Conservation (phyloP, 139 green algal genomes). For the Chlamydomonas schloesseri region DNA sequence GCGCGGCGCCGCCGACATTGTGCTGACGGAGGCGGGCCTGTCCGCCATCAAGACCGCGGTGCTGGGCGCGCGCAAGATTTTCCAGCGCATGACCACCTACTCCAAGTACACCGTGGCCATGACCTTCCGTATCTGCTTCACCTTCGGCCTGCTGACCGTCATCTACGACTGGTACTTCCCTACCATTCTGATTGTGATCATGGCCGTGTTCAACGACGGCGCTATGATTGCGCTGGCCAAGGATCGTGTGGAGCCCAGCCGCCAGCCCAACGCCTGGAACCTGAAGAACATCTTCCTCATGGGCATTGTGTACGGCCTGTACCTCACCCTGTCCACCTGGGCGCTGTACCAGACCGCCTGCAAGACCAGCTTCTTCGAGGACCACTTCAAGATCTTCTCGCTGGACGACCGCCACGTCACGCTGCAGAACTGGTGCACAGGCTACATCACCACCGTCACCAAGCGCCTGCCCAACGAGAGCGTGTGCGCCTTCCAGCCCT, state of each 20-base stretch:
- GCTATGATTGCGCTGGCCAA: slow-evolving; percentile 92
- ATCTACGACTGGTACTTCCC: slow-evolving; percentile 91
- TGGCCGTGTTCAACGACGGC: slow-evolving; percentile 92
- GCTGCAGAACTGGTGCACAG: slow-evolving; percentile 60
- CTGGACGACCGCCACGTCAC: slow-evolving; percentile 60
- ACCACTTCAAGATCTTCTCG: slow-evolving; percentile 64
- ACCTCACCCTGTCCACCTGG: slow-evolving; percentile 84
- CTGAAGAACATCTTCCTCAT: slow-evolving; percentile 83
- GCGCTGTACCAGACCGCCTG: slow-evolving; percentile 63
- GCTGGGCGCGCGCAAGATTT: slow-evolving; percentile 87
- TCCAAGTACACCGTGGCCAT: slow-evolving; percentile 90
- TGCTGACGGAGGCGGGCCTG: slow-evolving; percentile 67
- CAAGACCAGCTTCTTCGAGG: slow-evolving; percentile 78
- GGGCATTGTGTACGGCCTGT: slow-evolving; percentile 86
- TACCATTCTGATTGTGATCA: slow-evolving; percentile 88
- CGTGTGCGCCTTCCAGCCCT: slow-evolving; percentile 1
- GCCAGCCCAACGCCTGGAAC: slow-evolving; percentile 82
- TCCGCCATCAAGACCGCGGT: slow-evolving; percentile 80
- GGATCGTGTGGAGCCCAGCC: slow-evolving; percentile 73
- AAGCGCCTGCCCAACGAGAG: neutral
- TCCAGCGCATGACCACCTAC: slow-evolving; percentile 93
- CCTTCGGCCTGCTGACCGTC: slow-evolving; percentile 86
- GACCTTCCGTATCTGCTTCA: slow-evolving; percentile 92
- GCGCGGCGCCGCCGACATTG: slow-evolving; percentile 87
- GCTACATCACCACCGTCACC: neutral